Percentiles rank a stretch among this genome's conserved stretches.
Evolutionary conservation across 208 protist species (phyloP).

Genomic region (Crithidia bombi): DNA sequence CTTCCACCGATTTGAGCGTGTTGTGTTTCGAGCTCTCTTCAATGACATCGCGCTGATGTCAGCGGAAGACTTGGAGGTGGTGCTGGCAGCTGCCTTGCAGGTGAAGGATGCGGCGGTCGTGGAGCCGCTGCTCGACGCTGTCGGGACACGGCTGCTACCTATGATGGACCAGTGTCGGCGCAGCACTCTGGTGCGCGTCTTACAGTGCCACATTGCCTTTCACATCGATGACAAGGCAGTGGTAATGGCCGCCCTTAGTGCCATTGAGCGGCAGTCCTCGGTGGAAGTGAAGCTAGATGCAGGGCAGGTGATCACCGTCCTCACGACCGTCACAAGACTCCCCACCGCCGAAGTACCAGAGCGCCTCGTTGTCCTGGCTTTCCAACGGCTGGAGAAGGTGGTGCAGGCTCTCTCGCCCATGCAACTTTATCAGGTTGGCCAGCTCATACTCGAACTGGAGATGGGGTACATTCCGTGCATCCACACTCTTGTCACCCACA

Average conservation of each 20-base stretch:
- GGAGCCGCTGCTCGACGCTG: slow-evolving; percentile 76
- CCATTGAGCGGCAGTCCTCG: slow-evolving; percentile 67
- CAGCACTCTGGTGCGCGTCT: slow-evolving; percentile 77
- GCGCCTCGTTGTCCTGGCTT: slow-evolving; percentile 57
- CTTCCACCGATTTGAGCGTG: slow-evolving; percentile 51
- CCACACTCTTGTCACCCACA: slow-evolving; percentile 59
- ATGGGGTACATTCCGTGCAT: slow-evolving; percentile 83
- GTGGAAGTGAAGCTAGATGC: slow-evolving; percentile 57
- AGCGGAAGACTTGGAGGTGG: slow-evolving; percentile 76
- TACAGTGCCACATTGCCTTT: slow-evolving; percentile 81
- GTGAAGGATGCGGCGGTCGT: slow-evolving; percentile 39
- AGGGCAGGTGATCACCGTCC: slow-evolving; percentile 63
- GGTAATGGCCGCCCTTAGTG: slow-evolving; percentile 32
- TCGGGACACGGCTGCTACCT: slow-evolving; percentile 71
- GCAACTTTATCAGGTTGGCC: slow-evolving; percentile 63
- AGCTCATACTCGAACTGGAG: slow-evolving; percentile 69
- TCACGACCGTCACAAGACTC: slow-evolving; percentile 60
- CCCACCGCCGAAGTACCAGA: slow-evolving; percentile 35
- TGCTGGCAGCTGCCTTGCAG: slow-evolving; percentile 59
- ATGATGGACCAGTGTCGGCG: slow-evolving; percentile 64
- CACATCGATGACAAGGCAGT: slow-evolving; percentile 61
- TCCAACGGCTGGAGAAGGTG: slow-evolving; percentile 64
- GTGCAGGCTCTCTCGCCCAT: slow-evolving; percentile 42
- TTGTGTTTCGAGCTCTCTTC: slow-evolving; percentile 50
- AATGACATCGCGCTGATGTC: slow-evolving; percentile 64